Conservation (phyloP, 306 rosid species). For the Sindora glabra region DNA sequence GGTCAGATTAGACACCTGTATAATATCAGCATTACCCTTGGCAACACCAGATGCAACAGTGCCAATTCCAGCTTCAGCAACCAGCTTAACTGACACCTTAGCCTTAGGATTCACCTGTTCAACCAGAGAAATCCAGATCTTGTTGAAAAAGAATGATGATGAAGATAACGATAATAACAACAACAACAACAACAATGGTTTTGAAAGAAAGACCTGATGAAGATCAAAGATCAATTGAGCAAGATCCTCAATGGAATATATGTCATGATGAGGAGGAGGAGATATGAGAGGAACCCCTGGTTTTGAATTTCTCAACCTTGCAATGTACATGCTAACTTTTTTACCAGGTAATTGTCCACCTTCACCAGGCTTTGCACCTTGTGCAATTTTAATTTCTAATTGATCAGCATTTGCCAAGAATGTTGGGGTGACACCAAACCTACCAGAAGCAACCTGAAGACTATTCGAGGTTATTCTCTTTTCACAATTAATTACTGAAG, state of each 20-base stretch:
- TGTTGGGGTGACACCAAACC: constrained; percentile 99
- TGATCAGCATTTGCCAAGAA: constrained; percentile 98
- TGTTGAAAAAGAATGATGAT: constrained; percentile 64
- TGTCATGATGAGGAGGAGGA: constrained; percentile 99
- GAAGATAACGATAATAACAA: no score
- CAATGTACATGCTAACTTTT: constrained; percentile 98
- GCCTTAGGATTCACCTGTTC: constrained; percentile 91
- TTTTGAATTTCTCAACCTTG: constrained; percentile 94
- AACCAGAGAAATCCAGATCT: constrained; percentile 19
- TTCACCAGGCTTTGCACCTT: constrained; percentile 99
- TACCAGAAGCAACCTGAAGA: constrained; percentile 95
- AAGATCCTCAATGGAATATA: constrained; percentile 98
- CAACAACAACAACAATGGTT: no score
- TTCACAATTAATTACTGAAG: background rate
- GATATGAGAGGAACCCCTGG: constrained; percentile 99
- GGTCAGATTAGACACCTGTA: constrained; percentile 56
- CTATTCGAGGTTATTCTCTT: constrained; percentile 11
- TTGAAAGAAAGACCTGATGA: constrained; percentile 72
- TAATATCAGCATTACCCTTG: constrained; percentile 95
- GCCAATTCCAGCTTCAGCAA: constrained; percentile 98
- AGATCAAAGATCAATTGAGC: constrained; percentile 97
- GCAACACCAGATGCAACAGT: constrained; percentile 99
- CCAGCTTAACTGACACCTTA: constrained; percentile 94
- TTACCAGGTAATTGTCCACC: constrained; percentile 98
- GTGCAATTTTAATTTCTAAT: constrained; percentile 95